Evolutionary conservation across 176 grass and related monocot species (phyloP), one percentile per base, ranked within the genome.

Genomic region (Stipa capillata): DNA sequence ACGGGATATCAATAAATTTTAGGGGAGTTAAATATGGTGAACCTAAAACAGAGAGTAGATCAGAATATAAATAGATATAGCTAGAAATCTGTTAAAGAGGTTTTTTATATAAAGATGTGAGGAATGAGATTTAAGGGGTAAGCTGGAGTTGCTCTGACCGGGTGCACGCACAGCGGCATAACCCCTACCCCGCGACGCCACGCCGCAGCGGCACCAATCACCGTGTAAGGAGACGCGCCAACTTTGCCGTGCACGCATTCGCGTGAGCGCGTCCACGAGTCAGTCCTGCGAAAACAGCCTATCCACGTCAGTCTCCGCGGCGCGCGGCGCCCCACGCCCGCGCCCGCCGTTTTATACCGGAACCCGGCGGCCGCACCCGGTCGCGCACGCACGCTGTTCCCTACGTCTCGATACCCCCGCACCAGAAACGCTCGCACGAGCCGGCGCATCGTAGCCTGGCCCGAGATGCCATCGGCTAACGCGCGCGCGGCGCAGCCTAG

Each of bases 381-480:
- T 13, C 69, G 35, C 65, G 37, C 55, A 4, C 64, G 40, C 82
- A n/a, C 84, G 59, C 71, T 3, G 49, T 73, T 35, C 68, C 73
- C 76, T 36, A 45, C 76, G 29, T 0, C 65, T 68, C 86, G 67
- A 23, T 59, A 20, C 16, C 47, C 28, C 21, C 29, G 42, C 69
- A 5, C 34, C 36, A 1, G 33, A 33, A 33, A n/a, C 37, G 23
- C 49, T 9, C 11, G 11, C 39, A 25, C 72, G 49, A 20, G 61
- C 41, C 40, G 53, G 77, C 83, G 80, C 86, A 81, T 76, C 57
- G 43, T 81, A 87, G 35, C 21, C 1, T 16, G 14, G 23, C 27
- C 54, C 34, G 4, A 6, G 13, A 94, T 97, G 94, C 47, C 50
- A 35, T 52, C 51, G 8, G 74, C 83, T 80, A 97, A 47, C 67